These are phyloP conservation scores for Debaryomyces fabryi DNA, from an alignment of 1,139 yeast genomes.

Conservation along the genomic window DNA sequence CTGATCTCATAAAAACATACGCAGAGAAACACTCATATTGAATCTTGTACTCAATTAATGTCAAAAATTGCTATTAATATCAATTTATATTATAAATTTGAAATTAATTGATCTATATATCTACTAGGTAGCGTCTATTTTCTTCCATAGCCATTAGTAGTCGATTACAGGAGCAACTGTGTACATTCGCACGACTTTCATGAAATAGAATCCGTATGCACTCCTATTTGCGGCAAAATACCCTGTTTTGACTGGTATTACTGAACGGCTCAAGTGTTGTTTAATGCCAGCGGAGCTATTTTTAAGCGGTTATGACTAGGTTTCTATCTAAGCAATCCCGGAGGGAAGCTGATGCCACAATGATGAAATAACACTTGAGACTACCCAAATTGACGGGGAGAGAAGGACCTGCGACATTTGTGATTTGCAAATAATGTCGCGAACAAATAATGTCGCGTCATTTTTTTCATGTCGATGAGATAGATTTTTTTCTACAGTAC, in stretches of 20 bases:
- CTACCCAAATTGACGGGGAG: not conserved
- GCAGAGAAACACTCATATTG: conserved; percentile 30
- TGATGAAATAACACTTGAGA: not conserved
- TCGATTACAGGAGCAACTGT: conserved; percentile 4
- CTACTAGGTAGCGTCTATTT: not conserved
- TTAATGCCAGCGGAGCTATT: no score
- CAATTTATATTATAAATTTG: conserved; percentile 1
- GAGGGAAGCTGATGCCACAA: not conserved
- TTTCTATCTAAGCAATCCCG: not conserved
- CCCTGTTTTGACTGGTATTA: not conserved
- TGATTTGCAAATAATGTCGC: conserved; percentile 1
- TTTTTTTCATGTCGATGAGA: conserved; percentile 17
- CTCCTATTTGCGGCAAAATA: not conserved
- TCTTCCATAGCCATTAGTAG: not conserved
- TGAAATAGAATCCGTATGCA: not conserved
- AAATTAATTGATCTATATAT: not conserved
- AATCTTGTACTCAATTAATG: conserved; percentile 3
- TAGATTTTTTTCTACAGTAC: conserved; percentile 13
- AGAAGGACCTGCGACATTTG: not conserved
- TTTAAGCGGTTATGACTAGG: no score
- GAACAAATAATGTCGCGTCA: conserved; percentile 9
- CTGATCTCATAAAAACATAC: conserved; percentile 22
- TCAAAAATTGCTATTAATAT: not conserved
- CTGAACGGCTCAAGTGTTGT: not conserved
- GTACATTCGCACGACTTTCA: conserved; percentile 2